Base-by-base conservation (phyloP, 306 rosid species). In the Quercus bicolor region DNA sequence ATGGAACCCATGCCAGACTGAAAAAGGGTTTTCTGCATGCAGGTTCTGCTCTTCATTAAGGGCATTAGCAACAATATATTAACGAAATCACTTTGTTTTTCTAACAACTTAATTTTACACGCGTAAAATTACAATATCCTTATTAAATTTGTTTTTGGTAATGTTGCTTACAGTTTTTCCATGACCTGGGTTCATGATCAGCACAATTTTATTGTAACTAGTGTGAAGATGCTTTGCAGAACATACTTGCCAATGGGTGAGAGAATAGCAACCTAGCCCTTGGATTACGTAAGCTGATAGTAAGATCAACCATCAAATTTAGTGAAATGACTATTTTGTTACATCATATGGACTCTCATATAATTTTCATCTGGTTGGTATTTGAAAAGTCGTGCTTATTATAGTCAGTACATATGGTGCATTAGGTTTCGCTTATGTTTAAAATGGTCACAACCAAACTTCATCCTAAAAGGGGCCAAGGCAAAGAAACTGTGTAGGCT, bases 1-100 rank as follows among this genome's bases (percentile, higher is more conserved):
- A 13, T 9, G 11, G 31, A 12, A 14, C 2, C 40, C 40, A 13
- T 61, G 28, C 15, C 14, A 61, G 29, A 61, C 9, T 26, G 34
- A 26, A 26, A 61, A 61, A 24, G 14, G 11, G 15, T 16, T 75
- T 66, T n/a, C 21, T 60, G 40, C 45, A 29, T 29, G 48, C 23
- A 19, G 78, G 61, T 23, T 72, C 74, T 57, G 71, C 21, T 56
- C 62, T 55, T 56, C 78, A 6, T 72, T 59, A 19, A 53, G 70
- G 65, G 60, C 48, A 69, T 70, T 70, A 2, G 70, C 21, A 64
- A 64, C 31, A 29, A 28, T 29, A 64, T 13, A 64, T 64, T 19
- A 28, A 14, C 8, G 40, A 64, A 61, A 14, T 62, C 40, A 62
- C 20, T 8, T 40, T 14, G 4, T 28, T 26, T 62, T 62, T 6